phyloP scores from a whole-genome alignment of 306 rosid species.

The Begonia masoniana region DNA sequence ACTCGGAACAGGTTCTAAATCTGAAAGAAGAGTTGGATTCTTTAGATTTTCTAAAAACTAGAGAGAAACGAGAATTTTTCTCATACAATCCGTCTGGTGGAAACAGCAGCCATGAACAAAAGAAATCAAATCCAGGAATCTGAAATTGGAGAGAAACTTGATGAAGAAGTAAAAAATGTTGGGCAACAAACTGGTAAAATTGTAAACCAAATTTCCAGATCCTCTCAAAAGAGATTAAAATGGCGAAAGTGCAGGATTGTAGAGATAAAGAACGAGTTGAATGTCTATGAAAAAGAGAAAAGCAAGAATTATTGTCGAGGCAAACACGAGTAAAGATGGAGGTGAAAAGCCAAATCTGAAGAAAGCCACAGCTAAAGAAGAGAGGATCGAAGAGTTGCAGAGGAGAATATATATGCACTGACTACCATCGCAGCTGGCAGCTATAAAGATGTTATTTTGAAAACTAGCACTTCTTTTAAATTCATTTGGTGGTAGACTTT shows the following conservation, averaged over 20 bases:
- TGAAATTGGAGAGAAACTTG: constrained; percentile 27
- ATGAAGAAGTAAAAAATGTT: constrained; percentile 18
- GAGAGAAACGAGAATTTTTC: no score
- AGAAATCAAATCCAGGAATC: no score
- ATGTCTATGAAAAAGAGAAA: constrained; percentile 40
- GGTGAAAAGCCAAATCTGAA: constrained; percentile 44
- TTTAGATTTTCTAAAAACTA: no score
- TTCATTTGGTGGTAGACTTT: background rate
- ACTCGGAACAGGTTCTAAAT: constrained; percentile 13
- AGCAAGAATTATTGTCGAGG: constrained; percentile 26
- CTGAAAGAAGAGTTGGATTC: constrained; percentile 32
- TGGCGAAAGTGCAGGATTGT: constrained; percentile 31
- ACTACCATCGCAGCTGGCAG: no score
- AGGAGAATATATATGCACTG: no score
- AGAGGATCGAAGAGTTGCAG: no score
- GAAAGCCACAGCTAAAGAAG: constrained; percentile 7
- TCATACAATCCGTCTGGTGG: no score
- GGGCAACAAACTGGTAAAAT: constrained; percentile 20
- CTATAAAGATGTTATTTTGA: constrained; percentile 31
- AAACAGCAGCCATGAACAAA: no score
- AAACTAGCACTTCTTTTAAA: background rate
- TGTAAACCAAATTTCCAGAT: constrained; percentile 15
- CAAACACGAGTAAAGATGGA: constrained; percentile 45
- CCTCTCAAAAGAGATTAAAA: constrained; percentile 26
- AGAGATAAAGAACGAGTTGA: no score